Evolutionary conservation across 1,284 basidiomycete genomes (phyloP).

Genomic region (Moesziomyces parantarcticus): DNA sequence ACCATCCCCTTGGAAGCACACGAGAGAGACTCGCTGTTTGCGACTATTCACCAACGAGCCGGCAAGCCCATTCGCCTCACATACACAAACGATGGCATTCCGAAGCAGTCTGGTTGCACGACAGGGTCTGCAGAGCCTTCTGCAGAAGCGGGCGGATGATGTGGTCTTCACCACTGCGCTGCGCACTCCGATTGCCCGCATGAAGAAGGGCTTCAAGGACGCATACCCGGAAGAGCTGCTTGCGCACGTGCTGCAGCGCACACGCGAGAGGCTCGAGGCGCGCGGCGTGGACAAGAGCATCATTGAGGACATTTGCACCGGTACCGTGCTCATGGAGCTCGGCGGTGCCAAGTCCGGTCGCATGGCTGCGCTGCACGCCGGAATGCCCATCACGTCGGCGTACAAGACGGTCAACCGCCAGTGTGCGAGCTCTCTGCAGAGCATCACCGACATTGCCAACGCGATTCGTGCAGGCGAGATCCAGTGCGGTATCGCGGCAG

Average conservation of each 20-base stretch:
- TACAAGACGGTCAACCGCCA: slow-evolving; percentile 68
- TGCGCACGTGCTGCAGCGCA: slow-evolving; percentile 63
- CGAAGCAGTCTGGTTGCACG: slow-evolving; percentile 30
- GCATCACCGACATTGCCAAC: slow-evolving; percentile 68
- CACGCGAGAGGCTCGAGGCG: slow-evolving; percentile 62
- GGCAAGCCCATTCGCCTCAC: not conserved
- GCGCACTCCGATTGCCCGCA: slow-evolving; percentile 67
- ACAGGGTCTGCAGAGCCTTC: slow-evolving; percentile 47
- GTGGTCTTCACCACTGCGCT: slow-evolving; percentile 67
- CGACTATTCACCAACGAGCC: not conserved
- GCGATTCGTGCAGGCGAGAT: slow-evolving; percentile 65
- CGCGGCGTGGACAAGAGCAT: slow-evolving; percentile 65
- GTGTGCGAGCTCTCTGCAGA: slow-evolving; percentile 67
- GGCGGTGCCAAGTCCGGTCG: slow-evolving; percentile 68
- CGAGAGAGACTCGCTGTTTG: not conserved
- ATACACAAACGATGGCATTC: slow-evolving; percentile 50
- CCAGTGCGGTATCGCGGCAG: slow-evolving; percentile 62
- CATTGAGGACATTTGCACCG: slow-evolving; percentile 67
- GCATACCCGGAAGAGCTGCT: slow-evolving; percentile 67
- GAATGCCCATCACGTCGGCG: slow-evolving; percentile 43
- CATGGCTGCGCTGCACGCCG: slow-evolving; percentile 68
- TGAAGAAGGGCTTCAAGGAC: slow-evolving; percentile 67
- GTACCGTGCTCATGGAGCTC: slow-evolving; percentile 69
- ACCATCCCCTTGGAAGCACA: not conserved
- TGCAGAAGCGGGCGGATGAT: slow-evolving; percentile 60